Conservation (phyloP, 177 flowering plant genomes). For the Telopea speciosissima region DNA sequence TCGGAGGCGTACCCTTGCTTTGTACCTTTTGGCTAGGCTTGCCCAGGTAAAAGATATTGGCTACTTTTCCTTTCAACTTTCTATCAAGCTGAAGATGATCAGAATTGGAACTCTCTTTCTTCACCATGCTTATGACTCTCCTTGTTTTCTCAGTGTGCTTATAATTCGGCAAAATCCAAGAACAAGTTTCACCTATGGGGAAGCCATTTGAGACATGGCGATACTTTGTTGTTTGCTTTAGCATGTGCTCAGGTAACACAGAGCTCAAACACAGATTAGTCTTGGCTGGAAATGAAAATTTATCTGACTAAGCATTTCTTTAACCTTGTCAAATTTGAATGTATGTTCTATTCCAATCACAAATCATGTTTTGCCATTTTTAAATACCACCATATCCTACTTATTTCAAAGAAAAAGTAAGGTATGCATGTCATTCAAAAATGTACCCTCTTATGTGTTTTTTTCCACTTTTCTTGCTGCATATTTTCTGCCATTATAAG, state of each 20-base stretch:
- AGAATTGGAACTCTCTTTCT: background rate
- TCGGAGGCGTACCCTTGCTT: slow-evolving; percentile 88
- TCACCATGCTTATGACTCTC: background rate
- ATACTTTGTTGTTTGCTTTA: slow-evolving; percentile 78
- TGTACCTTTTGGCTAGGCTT: slow-evolving; percentile 86
- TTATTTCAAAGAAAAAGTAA: too few relatives aligned
- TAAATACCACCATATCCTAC: too few relatives aligned
- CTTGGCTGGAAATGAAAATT: background rate
- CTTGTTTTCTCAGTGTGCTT: slow-evolving; percentile 63
- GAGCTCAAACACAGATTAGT: background rate
- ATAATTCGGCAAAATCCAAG: slow-evolving; percentile 92
- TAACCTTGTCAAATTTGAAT: background rate
- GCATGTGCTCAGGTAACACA: slow-evolving; percentile 80
- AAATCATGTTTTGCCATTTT: too few relatives aligned
- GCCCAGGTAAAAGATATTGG: slow-evolving; percentile 52
- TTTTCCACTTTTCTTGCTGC: too few relatives aligned
- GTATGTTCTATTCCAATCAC: too few relatives aligned
- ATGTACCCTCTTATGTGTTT: too few relatives aligned
- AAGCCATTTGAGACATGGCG: slow-evolving; percentile 97
- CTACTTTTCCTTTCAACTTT: background rate
- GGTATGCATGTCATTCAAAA: too few relatives aligned
- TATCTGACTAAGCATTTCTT: background rate
- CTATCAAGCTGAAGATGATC: background rate
- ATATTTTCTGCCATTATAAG: too few relatives aligned
- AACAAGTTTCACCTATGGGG: slow-evolving; percentile 96